Percentiles rank a stretch among this genome's conserved stretches.
phyloP scores from a whole-genome alignment of 2,329 filamentous ascomycete species.

The Chaetomium globosum region DNA sequence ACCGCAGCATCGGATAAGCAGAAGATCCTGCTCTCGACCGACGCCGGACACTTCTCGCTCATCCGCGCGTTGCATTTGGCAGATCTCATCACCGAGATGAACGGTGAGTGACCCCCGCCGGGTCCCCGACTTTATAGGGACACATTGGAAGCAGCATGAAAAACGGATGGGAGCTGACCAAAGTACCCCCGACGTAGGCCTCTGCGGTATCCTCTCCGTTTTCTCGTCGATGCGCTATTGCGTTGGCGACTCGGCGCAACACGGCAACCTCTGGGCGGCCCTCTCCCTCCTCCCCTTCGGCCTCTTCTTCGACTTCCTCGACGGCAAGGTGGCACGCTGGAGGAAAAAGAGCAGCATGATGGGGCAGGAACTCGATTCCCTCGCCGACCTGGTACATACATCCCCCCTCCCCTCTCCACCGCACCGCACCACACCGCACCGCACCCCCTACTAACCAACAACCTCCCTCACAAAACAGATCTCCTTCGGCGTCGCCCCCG shows the following conservation, averaged over 20 bases:
- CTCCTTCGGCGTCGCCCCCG: conserved; percentile 91
- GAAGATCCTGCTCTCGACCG: conserved; percentile 68
- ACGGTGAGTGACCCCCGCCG: conserved; percentile 55
- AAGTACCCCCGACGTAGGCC: conserved; percentile 52
- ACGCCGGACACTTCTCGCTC: conserved; percentile 73
- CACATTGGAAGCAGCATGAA: background rate
- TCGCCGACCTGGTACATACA: conserved; percentile 80
- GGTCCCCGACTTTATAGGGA: background rate
- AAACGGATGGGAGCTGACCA: background rate
- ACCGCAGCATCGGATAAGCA: conserved; percentile 70
- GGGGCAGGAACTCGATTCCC: conserved; percentile 95
- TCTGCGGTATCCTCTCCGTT: conserved; percentile 91
- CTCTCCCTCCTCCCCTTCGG: conserved; percentile 88
- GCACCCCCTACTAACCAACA: background rate
- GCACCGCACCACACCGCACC: background rate
- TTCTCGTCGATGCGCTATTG: conserved; percentile 95
- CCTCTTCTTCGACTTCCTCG: conserved; percentile 97
- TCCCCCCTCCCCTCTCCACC: background rate
- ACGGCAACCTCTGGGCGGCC: conserved; percentile 76
- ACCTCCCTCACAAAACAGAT: conserved; percentile 58
- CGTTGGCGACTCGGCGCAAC: conserved; percentile 67
- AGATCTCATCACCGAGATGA: conserved; percentile 80
- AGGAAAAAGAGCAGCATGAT: conserved; percentile 95
- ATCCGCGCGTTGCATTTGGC: conserved; percentile 74
- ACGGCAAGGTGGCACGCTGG: conserved; percentile 95